These are phyloP conservation scores for Colletotrichum kahawae DNA, from an alignment of 2,329 filamentous ascomycete genomes.

Conservation along the genomic window DNA sequence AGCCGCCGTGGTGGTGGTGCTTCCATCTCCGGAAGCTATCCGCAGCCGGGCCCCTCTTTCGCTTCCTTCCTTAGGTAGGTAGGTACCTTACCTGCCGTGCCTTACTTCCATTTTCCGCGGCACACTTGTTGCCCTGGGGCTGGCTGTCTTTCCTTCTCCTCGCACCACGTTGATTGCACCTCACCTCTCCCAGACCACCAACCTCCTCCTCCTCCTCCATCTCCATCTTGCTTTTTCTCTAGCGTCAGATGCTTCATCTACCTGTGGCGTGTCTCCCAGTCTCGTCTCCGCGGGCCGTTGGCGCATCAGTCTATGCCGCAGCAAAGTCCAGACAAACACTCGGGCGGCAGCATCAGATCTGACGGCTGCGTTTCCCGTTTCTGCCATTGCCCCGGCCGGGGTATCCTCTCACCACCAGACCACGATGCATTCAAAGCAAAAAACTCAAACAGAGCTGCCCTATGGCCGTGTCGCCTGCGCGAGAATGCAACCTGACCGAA, in stretches of 20 bases:
- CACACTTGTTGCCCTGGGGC: not conserved
- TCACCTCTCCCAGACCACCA: not conserved
- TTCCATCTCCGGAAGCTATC: not conserved
- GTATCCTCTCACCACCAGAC: not conserved
- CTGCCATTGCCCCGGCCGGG: slow-evolving; percentile 6
- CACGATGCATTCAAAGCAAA: not conserved
- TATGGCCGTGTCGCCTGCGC: not conserved
- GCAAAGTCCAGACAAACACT: not conserved
- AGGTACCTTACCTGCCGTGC: not conserved
- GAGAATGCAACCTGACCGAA: not conserved
- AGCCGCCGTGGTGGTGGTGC: not conserved
- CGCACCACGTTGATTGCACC: not conserved
- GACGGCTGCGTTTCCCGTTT: not conserved
- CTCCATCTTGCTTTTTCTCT: not conserved
- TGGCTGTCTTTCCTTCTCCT: not conserved
- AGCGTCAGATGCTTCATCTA: not conserved
- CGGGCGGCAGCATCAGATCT: not conserved
- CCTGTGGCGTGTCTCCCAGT: not conserved
- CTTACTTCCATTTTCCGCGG: not conserved
- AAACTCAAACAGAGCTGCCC: not conserved
- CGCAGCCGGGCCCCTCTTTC: not conserved
- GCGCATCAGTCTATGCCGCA: not conserved
- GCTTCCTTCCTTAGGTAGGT: not conserved
- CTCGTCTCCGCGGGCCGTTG: not conserved
- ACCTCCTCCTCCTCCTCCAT: not conserved